Evolutionary conservation across 2,329 filamentous ascomycete species (phyloP), one percentile per base, ranked within the genome.

Genomic region (Fusarium vanettenii): DNA sequence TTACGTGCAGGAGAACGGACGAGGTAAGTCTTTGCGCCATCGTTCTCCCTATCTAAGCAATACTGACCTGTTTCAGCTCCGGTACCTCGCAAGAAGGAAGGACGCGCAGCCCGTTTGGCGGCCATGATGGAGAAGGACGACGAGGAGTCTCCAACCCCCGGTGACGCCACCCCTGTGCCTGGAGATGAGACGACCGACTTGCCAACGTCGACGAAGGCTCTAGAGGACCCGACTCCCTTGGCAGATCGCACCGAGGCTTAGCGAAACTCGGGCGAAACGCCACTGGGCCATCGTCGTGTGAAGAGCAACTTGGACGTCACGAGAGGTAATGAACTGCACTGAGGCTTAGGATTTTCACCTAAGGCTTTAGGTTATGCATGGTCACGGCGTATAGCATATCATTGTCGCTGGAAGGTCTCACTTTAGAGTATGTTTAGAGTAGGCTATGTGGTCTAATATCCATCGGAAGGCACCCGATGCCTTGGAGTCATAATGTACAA

Each of bases 1-100:
- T 84, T 99, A 99, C 82, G 94, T 99, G 35, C 97, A 99, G 84
- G 95, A 99, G 84, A 99, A 99, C 83, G 95, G 94, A 74, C 94
- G 97, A 87, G 94, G 94, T 94, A 85, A 78, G 86, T 79, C 10
- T 45, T 16, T 11, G 4, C 18, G n/a, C 16, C 20, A 8, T 5
- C 7, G 1, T 14, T 7, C 4, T 6, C 2, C 18, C 9, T 1
- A 11, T 11, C n/a, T 16, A 22, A 11, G 37, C 25, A 13, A 14
- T 39, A 22, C 67, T 75, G 48, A 79, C 56, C 45, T 22, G 6
- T 77, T 62, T 5, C 41, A 87, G 87, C 87, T 14, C 87, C 87
- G 6, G 84, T 88, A 14, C 87, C 87, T 33, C 84, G 87, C 52
- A 89, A 89, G 80, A 89, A 89, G 76, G 87, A 89, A 80, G 87